Evolutionary conservation across 148 eudicot genomes (phyloP).

Genomic region (Bassia scoparia): DNA sequence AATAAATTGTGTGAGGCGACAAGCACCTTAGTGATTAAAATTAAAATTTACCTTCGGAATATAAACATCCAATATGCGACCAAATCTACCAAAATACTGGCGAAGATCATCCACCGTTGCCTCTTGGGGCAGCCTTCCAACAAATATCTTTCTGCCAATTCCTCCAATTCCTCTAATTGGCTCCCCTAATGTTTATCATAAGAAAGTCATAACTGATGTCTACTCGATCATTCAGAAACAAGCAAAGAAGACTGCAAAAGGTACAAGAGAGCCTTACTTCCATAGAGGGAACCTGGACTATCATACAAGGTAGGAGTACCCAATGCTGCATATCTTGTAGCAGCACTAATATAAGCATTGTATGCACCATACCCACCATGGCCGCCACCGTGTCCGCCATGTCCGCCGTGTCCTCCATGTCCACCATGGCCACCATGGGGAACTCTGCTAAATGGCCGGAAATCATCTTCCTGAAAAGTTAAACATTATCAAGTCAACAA

Average conservation of each 20-base stretch:
- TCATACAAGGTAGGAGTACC: constrained; percentile 98
- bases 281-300: constrained; percentile 68
- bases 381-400: constrained; percentile 29
- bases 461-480: constrained; percentile 61
- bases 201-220: background rate
- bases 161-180: constrained; percentile 79
- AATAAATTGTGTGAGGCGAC: background rate
- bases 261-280: constrained; percentile 51
- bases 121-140: constrained; percentile 94
- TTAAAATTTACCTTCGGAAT: constrained; percentile 68
- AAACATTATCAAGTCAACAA: background rate
- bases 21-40: background rate
- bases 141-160: constrained; percentile 85
- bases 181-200: constrained; percentile 40
- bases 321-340: constrained; percentile 89
- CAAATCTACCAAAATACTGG: constrained; percentile 89
- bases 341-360: constrained; percentile 74
- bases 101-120: constrained; percentile 86
- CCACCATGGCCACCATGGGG: constrained; percentile 75
- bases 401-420: constrained; percentile 71
- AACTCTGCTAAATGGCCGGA: constrained; percentile 49
- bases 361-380: constrained; percentile 94
- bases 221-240: background rate
- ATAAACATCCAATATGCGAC: constrained; percentile 83
- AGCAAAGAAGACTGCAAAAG: background rate